phyloP scores from a whole-genome alignment of 305 asterid species.

The Fraxinus albicans region DNA sequence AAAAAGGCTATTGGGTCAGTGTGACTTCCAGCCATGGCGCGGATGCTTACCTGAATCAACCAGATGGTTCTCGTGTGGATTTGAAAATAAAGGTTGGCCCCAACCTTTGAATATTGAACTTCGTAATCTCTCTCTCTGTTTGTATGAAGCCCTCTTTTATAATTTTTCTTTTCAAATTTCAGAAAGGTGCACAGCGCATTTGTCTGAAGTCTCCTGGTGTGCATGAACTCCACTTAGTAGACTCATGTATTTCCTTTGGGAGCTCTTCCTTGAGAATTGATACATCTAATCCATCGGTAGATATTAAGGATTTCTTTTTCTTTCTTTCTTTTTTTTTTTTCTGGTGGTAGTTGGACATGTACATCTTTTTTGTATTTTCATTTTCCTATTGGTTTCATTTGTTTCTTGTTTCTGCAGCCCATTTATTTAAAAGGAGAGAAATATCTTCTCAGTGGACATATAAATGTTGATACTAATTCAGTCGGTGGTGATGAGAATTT shows the following conservation, averaged over 20 bases:
- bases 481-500: conserved; percentile 29
- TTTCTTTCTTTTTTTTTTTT: background rate
- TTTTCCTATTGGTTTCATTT: conserved; percentile 15
- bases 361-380: conserved; percentile 10
- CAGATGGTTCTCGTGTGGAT: conserved; percentile 56
- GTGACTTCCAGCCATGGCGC: conserved; percentile 80
- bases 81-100: conserved; percentile 70
- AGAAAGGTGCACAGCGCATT: conserved; percentile 79
- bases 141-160: conserved; percentile 26
- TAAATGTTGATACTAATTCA: conserved; percentile 51
- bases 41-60: conserved; percentile 67
- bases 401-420: conserved; percentile 61
- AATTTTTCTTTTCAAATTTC: conserved; percentile 40
- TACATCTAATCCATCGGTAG: conserved; percentile 67
- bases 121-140: conserved; percentile 11
- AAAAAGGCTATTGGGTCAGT: conserved; percentile 84
- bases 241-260: conserved; percentile 85
- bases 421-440: conserved; percentile 79
- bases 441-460: conserved; percentile 76
- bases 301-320: conserved; percentile 13
- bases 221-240: conserved; percentile 82
- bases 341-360: conserved; percentile 2
- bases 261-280: conserved; percentile 64
- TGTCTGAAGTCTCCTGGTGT: conserved; percentile 87
- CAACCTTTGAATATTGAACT: conserved; percentile 21